A percentile compares a stretch with the other conserved stretches of the same genome.
phyloP scores from a whole-genome alignment of 2,329 filamentous ascomycete species.

The Exophiala dermatitidis region DNA sequence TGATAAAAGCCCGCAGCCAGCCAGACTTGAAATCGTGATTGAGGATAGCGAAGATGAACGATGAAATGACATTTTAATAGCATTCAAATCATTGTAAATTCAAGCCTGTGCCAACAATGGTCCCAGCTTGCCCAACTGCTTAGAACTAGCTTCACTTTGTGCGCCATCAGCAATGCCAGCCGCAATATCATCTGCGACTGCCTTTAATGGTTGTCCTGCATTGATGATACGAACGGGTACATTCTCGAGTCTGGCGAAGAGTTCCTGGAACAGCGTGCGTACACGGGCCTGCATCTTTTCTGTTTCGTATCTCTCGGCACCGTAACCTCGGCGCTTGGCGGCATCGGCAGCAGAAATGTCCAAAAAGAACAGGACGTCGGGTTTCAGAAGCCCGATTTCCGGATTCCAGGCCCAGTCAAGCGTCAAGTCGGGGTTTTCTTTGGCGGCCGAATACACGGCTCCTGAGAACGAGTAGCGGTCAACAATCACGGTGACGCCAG shows the following conservation, averaged over 20 bases:
- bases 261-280: slow-evolving; percentile 59
- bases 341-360: slow-evolving; percentile 70
- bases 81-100: neutral
- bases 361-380: slow-evolving; percentile 81
- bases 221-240: slow-evolving; percentile 50
- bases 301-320: slow-evolving; percentile 81
- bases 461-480: slow-evolving; percentile 96
- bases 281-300: slow-evolving; percentile 75
- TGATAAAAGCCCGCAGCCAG: neutral
- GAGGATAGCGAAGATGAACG: slow-evolving; percentile 50
- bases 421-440: slow-evolving; percentile 61
- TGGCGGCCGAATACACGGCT: slow-evolving; percentile 86
- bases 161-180: slow-evolving; percentile 5
- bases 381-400: slow-evolving; percentile 77
- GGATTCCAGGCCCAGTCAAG: slow-evolving; percentile 76
- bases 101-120: slow-evolving; percentile 19
- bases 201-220: slow-evolving; percentile 46
- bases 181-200: slow-evolving; percentile 43
- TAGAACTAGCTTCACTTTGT: slow-evolving; percentile 22
- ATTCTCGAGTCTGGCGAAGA: slow-evolving; percentile 41
- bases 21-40: slow-evolving; percentile 40
- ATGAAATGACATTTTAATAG: slow-evolving; percentile 5
- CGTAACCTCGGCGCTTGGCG: slow-evolving; percentile 73
- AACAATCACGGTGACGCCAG: slow-evolving; percentile 69
- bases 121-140: slow-evolving; percentile 32